Evolutionary conservation across 2,329 filamentous ascomycete genomes (phyloP).

Genomic region (Dactylellina leptospora): DNA sequence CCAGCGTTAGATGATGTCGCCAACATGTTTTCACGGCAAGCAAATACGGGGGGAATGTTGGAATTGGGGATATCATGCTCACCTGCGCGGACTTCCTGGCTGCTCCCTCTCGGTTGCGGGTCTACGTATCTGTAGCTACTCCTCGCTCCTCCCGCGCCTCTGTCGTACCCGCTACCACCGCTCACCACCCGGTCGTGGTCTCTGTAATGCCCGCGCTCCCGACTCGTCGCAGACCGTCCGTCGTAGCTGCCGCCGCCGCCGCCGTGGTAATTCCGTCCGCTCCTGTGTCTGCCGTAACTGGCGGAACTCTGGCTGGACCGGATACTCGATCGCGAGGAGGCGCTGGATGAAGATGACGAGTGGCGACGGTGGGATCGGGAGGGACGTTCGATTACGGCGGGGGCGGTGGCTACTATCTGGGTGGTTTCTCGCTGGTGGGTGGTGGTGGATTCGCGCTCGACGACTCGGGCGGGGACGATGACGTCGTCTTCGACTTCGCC

Average conservation of each 20-base stretch:
- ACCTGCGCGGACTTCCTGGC: conserved; percentile 40
- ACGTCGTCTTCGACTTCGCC: conserved; percentile 55
- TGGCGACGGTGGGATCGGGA: conserved; percentile 32
- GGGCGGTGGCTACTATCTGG: conserved; percentile 52
- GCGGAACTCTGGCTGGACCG: conserved; percentile 38
- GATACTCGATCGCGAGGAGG: conserved; percentile 29
- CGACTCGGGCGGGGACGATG: conserved; percentile 54
- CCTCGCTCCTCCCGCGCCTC: conserved; percentile 36
- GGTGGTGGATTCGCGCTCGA: conserved; percentile 40
- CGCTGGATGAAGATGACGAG: conserved; percentile 14
- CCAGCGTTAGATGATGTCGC: no score
- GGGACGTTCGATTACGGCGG: conserved; percentile 47
- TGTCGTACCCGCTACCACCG: conserved; percentile 40
- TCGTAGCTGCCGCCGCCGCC: conserved; percentile 45
- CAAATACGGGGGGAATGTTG: neutral
- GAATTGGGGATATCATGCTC: conserved; percentile 1
- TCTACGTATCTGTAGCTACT: conserved; percentile 55
- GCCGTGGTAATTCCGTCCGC: conserved; percentile 14
- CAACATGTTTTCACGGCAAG: no score
- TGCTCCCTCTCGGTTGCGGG: conserved; percentile 36
- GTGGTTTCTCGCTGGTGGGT: conserved; percentile 36
- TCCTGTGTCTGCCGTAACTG: conserved; percentile 27
- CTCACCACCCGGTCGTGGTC: conserved; percentile 55
- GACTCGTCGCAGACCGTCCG: conserved; percentile 48
- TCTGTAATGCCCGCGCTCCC: conserved; percentile 55